Evolutionary conservation across 495 filamentous ascomycete species (phyloP).

Genomic region (Astrothelium macrocarpum): DNA sequence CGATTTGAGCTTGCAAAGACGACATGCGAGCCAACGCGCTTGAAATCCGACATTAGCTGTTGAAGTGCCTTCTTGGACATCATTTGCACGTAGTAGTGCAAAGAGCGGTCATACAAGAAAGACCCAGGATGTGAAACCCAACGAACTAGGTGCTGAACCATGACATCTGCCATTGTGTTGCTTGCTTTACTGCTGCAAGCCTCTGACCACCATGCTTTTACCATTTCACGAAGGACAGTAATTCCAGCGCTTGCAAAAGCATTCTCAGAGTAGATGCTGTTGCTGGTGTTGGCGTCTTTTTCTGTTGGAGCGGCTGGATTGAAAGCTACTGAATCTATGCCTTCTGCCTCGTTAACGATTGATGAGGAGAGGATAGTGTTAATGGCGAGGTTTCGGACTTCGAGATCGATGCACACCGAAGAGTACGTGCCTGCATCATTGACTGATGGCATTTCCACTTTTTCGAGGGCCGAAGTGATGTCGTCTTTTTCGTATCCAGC

Average conservation of each 20-base stretch:
- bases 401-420: constrained; percentile 92
- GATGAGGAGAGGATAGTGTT: constrained; percentile 96
- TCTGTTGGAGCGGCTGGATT: constrained; percentile 64
- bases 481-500: constrained; percentile 94
- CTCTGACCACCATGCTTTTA: constrained; percentile 95
- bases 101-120: constrained; percentile 88
- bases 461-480: constrained; percentile 70
- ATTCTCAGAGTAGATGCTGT: constrained; percentile 75
- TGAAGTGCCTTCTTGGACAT: constrained; percentile 95
- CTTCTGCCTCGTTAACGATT: constrained; percentile 94
- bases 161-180: constrained; percentile 76
- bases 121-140: constrained; percentile 90
- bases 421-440: constrained; percentile 90
- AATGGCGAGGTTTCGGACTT: constrained; percentile 88
- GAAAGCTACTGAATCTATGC: constrained; percentile 64
- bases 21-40: constrained; percentile 86
- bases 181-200: constrained; percentile 71
- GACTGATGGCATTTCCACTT: constrained; percentile 85
- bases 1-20: constrained; percentile 84
- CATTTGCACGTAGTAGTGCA: constrained; percentile 97
- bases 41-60: constrained; percentile 94
- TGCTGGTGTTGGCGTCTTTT: constrained; percentile 48
- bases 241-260: constrained; percentile 89
- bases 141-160: constrained; percentile 93
- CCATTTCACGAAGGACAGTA: constrained; percentile 89